Evolutionary conservation across 768 basidiomycete species (phyloP), one percentile per base, ranked within the genome.

Genomic region (Paxillus rubicundulus): DNA sequence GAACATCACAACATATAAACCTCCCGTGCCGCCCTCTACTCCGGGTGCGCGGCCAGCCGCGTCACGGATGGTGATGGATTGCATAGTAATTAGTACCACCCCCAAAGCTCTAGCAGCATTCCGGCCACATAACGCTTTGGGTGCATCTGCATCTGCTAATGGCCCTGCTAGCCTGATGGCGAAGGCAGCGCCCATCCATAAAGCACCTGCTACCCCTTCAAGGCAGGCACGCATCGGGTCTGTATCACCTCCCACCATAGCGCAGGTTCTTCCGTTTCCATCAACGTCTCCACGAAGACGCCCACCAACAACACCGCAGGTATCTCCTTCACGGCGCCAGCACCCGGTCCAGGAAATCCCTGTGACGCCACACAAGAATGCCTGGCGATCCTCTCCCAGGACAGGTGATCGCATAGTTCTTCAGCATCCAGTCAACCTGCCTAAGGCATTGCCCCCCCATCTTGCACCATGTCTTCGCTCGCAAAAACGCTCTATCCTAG

Each of bases 401-500:
- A 64, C 60, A 53, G 46, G 47, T 50, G 27, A 32, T 43, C 45
- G 27, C 9, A 20, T 30, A 53, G 27, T 20, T 10, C 12, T 54
- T 8, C 57, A 56, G 2, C 49, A 57, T n/a, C 51, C 56, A 9
- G 49, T 61, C 27, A 66, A 61, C 48, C 57, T 69, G 18, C 66
- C 68, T 6, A 9, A 42, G 2, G 56, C 47, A 17, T 64, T 81
- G n/a, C 76, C 79, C 8, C 39, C 59, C 3, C 74, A 78, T 61
- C 63, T 84, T 2, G 60, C 70, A 38, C 55, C 73, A 20, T 82
- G 72, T 55, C 65, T 89, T 14, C 65, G 74, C 33, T 72, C 72
- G 2, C 87, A 88, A 63, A 88, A 86, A 63, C 75, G 74, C 39
- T 78, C 74, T 9, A 75, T 84, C 16, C 62, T 90, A 28, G 61